Evolutionary conservation across 2,329 filamentous ascomycete species (phyloP), one percentile per base, ranked within the genome.

Genomic region (Aspergillus udagawae): DNA sequence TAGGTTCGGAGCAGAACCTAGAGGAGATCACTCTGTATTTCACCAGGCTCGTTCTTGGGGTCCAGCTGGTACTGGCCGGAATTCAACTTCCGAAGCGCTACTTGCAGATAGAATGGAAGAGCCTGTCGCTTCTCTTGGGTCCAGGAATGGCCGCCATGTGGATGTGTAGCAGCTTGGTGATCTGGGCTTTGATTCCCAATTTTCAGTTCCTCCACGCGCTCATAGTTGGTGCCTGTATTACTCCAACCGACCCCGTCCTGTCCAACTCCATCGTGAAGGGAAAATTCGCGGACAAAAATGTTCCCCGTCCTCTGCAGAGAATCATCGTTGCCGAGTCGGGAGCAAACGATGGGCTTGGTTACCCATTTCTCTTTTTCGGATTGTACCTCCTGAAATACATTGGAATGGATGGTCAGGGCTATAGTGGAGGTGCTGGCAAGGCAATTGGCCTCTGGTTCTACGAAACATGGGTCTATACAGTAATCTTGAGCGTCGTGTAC

Each of bases 241-340:
- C 92, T 2, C 92, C 92, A 0, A 96, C 92, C 0, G 92, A 97
- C 66, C 92, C 92, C 0, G 86, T 96, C 1, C 74, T 96, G 41
- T 93, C 89, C 17, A 93, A 94, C 62, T 89, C 89, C 2, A 96
- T 96, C 56, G 91, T 96, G 49, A 96, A 96, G 77, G 92, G 92
- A 32, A 92, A 90, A 66, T 97, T 96, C 69, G 92, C 92, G 1
- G 92, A 96, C 67, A 88, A 92, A 66, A 94, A 96, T 70, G 87
- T 96, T 20, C 91, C 92, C 0, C 87, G 86, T 56, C 83, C 87
- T 28, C 77, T 97, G 51, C 91, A 96, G 76, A 86, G 88, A 62
- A 90, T 91, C 64, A 90, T 91, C 67, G 83, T 89, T 51, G 88
- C 86, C 35, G 92, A 97, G 75, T 92, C 89, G 0, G 92, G 92